These are phyloP conservation scores for Anisodus acutangulus DNA, from an alignment of 257 asterid genomes.

Conservation along the genomic window DNA sequence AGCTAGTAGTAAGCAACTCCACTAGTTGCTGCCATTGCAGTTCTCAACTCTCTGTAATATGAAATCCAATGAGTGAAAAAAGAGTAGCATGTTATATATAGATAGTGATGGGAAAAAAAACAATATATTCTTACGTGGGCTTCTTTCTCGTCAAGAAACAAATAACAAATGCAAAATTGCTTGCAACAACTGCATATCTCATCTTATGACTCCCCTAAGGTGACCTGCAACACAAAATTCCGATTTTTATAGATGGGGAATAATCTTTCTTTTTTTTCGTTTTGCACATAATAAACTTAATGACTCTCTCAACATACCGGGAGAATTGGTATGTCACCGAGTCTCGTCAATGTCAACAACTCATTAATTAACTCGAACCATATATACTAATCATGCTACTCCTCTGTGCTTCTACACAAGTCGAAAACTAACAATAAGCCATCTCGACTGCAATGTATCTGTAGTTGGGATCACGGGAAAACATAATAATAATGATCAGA, in stretches of 20 bases:
- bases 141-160: not conserved
- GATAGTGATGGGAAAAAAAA: not conserved
- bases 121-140: not conserved
- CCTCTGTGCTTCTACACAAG: slow-evolving; percentile 7
- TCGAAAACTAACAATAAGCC: slow-evolving; percentile 1
- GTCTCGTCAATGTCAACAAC: not conserved
- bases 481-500: not conserved
- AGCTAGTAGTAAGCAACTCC: not conserved
- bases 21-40: not conserved
- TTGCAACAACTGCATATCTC: not conserved
- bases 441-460: not conserved
- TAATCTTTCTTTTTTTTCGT: not conserved
- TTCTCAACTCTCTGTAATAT: not conserved
- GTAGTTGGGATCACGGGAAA: slow-evolving; percentile 9
- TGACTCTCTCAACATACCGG: not conserved
- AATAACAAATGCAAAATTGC: not conserved
- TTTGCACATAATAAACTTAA: not conserved
- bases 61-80: not conserved
- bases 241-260: not conserved
- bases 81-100: not conserved
- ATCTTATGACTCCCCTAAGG: not conserved
- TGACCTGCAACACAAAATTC: slow-evolving; percentile 19
- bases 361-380: not conserved
- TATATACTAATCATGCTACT: not conserved
- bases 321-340: not conserved